Evolutionary conservation across 2,329 filamentous ascomycete species (phyloP), one percentile per base, ranked within the genome.

Genomic region (Exophiala lecanii-corni): DNA sequence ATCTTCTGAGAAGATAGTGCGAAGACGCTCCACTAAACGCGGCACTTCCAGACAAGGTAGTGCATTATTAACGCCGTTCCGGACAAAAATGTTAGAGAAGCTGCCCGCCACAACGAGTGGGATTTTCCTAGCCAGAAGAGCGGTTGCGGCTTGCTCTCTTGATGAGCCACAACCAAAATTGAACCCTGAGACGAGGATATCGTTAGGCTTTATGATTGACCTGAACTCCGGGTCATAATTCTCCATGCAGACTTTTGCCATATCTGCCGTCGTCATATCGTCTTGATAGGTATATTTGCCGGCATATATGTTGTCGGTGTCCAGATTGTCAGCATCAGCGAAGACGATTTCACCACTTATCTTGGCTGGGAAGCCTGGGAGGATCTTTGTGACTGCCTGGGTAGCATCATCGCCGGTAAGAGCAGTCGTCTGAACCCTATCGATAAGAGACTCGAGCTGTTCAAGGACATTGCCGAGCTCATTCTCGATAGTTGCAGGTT

Each of bases 281-380:
- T 39, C 17, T 19, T 18, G 31, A 7, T 45, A 37, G 0, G 89
- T 96, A 63, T 87, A 89, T 61, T 89, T 89, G 3, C 86, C 88
- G 0, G 89, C 85, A 63, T 97, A 97, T 62, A 97, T 95, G 41
- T 78, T 82, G 59, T 97, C 91, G 0, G 91, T 97, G 67, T 92
- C 86, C 62, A 96, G 79, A 66, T 94, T 94, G 62, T 89, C 84
- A 1, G 78, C 79, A 57, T 95, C 86, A 60, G 79, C 86, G 66
- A 92, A 95, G 35, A 94, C 73, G 45, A 97, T 94, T 63, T 96
- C 87, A 16, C 91, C 91, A 6, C 74, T 72, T 10, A 97, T 79
- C 50, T 80, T 81, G 55, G 89, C 84, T 0, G 89, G 89, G 62
- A 97, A 96, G 25, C 89, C 89, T 1, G 87, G 85, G 2, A 91